A percentile compares a stretch with the other conserved stretches of the same genome.
phyloP scores from a whole-genome alignment of 2,329 filamentous ascomycete species.

The Cladobotryum protrusum region DNA sequence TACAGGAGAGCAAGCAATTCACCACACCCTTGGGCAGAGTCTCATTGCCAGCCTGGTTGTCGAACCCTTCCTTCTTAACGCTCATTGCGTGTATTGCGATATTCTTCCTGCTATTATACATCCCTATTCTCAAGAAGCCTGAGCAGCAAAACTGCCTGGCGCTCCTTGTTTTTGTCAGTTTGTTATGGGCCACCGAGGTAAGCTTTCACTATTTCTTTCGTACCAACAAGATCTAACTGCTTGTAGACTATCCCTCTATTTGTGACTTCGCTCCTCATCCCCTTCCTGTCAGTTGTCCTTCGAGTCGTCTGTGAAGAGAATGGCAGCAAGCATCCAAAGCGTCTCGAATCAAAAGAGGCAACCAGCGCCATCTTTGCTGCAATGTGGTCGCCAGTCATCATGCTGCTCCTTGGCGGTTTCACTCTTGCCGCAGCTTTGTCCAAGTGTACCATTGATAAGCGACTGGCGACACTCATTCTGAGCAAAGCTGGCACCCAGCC shows the following conservation, averaged over 20 bases:
- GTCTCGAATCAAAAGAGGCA: constrained; percentile 73
- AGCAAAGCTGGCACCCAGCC: constrained; percentile 94
- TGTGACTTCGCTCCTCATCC: constrained; percentile 88
- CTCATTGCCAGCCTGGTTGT: constrained; percentile 71
- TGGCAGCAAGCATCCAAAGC: constrained; percentile 47
- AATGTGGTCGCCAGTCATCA: constrained; percentile 99
- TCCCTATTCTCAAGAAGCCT: constrained; percentile 76
- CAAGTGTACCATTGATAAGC: constrained; percentile 96
- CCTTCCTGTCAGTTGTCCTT: constrained; percentile 84
- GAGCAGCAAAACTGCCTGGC: constrained; percentile 97
- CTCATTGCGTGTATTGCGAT: constrained; percentile 64
- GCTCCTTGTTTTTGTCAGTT: constrained; percentile 85
- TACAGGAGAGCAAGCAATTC: constrained; percentile 59
- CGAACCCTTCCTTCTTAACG: constrained; percentile 74
- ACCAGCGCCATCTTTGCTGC: constrained; percentile 81
- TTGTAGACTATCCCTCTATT: constrained; percentile 85
- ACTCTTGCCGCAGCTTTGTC: constrained; percentile 91
- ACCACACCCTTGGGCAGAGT: constrained; percentile 74
- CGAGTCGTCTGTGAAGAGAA: constrained; percentile 75
- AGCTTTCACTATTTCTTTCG: constrained; percentile 16
- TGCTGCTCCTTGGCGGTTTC: constrained; percentile 93
- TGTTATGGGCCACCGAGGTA: constrained; percentile 95
- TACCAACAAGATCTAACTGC: constrained; percentile 9
- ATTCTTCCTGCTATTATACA: constrained; percentile 66
- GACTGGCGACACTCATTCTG: constrained; percentile 90